Percentiles rank a stretch among this genome's conserved stretches.
phyloP scores from a whole-genome alignment of 2,329 filamentous ascomycete species.

The Talaromyces sp. region DNA sequence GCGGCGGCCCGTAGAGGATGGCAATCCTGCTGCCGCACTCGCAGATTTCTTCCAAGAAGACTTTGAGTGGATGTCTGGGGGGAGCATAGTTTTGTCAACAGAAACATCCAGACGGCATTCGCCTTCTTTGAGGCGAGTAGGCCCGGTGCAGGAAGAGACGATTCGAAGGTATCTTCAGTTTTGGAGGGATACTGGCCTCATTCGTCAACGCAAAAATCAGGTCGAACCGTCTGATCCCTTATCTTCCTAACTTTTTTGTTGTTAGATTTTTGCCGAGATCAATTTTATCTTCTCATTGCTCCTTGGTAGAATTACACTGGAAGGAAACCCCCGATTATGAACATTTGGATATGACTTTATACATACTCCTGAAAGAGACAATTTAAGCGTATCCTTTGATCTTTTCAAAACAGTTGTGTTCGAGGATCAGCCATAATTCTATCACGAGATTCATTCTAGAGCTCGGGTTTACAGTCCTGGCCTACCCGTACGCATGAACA shows the following conservation, averaged over 20 bases:
- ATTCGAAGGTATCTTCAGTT: constrained; percentile 30
- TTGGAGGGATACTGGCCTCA: constrained; percentile 28
- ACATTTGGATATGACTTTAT: no score
- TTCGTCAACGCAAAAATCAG: neutral
- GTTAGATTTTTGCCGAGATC: no score
- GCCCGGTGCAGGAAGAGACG: constrained; percentile 32
- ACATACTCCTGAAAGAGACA: no score
- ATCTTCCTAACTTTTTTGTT: no score
- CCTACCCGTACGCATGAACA: neutral
- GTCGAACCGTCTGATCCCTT: neutral
- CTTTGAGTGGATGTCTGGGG: constrained; percentile 45
- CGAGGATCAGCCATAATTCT: no score
- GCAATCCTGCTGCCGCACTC: constrained; percentile 28
- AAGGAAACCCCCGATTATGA: no score
- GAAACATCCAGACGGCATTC: constrained; percentile 36
- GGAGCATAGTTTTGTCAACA: constrained; percentile 42
- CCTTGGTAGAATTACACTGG: no score
- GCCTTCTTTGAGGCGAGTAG: constrained; percentile 27
- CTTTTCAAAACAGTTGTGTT: no score
- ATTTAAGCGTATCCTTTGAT: no score
- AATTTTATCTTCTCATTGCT: no score
- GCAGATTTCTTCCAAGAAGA: constrained; percentile 31
- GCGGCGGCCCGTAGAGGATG: constrained; percentile 14
- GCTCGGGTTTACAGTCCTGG: neutral
- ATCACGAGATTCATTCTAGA: neutral